Evolutionary conservation across 2,329 filamentous ascomycete species (phyloP).

Genomic region (Lecanicillium sp.): DNA sequence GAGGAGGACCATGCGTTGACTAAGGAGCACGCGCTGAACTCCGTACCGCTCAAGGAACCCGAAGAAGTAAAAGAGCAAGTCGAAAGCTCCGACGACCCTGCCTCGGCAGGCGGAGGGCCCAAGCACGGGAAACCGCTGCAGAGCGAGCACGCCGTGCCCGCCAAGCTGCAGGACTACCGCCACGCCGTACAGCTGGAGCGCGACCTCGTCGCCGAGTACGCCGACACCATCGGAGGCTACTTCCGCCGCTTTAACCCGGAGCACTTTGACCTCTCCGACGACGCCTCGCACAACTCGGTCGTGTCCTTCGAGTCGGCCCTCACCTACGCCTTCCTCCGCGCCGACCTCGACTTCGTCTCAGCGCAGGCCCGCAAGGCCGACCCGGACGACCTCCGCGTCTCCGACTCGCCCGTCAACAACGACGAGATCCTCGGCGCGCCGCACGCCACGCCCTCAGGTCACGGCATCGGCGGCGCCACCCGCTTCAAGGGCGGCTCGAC

Average conservation of each 20-base stretch:
- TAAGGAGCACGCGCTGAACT: conserved; percentile 23
- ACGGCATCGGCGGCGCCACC: conserved; percentile 63
- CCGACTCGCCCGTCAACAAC: conserved; percentile 75
- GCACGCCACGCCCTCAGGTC: conserved; percentile 47
- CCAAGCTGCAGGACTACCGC: conserved; percentile 46
- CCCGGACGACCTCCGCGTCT: conserved; percentile 60
- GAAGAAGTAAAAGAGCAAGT: conserved; percentile 37
- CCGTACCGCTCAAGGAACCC: conserved; percentile 44
- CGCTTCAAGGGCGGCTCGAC: conserved; percentile 94
- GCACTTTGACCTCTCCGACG: conserved; percentile 52
- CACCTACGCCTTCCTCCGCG: conserved; percentile 87
- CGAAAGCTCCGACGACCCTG: conserved; percentile 29
- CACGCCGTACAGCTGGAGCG: conserved; percentile 65
- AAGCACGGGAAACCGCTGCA: conserved; percentile 32
- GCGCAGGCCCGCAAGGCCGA: conserved; percentile 81
- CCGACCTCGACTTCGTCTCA: conserved; percentile 88
- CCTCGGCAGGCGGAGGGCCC: conserved; percentile 27
- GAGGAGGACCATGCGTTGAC: conserved; percentile 28
- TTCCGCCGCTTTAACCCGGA: conserved; percentile 84
- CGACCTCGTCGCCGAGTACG: conserved; percentile 70
- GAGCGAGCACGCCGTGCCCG: conserved; percentile 39
- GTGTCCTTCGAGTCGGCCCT: conserved; percentile 71
- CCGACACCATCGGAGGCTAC: conserved; percentile 82
- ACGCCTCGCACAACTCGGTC: conserved; percentile 27
- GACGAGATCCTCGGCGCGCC: conserved; percentile 72